These are phyloP conservation scores for Thelephora ganbajun DNA, from an alignment of 768 basidiomycete species.

Conservation along the genomic window DNA sequence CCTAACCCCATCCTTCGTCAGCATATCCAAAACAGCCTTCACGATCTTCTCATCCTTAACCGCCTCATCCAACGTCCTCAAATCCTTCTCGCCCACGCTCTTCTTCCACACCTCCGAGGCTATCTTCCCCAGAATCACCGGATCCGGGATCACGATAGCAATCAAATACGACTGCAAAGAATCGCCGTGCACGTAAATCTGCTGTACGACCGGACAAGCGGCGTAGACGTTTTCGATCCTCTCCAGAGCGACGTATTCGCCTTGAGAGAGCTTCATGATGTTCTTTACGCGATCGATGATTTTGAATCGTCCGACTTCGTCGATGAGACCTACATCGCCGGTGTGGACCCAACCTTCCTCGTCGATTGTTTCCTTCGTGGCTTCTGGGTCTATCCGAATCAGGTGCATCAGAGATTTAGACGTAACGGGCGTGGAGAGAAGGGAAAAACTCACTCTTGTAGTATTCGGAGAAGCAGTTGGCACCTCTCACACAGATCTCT, in stretches of 20 bases:
- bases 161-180: constrained; percentile 76
- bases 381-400: constrained; percentile 53
- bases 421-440: not conserved
- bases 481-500: constrained; percentile 66
- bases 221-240: constrained; percentile 80
- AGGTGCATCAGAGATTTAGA: too few relatives aligned
- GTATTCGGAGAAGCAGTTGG: constrained; percentile 48
- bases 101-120: constrained; percentile 37
- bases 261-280: constrained; percentile 96
- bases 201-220: constrained; percentile 52
- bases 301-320: constrained; percentile 61
- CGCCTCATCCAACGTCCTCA: constrained; percentile 32
- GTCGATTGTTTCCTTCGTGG: constrained; percentile 68
- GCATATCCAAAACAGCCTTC: constrained; percentile 34
- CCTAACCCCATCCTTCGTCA: constrained; percentile 49
- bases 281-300: constrained; percentile 98
- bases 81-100: constrained; percentile 37
- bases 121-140: constrained; percentile 48
- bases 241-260: constrained; percentile 96
- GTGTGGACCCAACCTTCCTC: constrained; percentile 88
- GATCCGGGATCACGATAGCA: constrained; percentile 77
- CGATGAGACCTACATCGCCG: constrained; percentile 79
- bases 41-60: constrained; percentile 48
- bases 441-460: constrained; percentile 48
- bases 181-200: constrained; percentile 86